These are phyloP conservation scores for Candida tropicalis DNA, from an alignment of 1,139 yeast species.

Conservation along the genomic window DNA sequence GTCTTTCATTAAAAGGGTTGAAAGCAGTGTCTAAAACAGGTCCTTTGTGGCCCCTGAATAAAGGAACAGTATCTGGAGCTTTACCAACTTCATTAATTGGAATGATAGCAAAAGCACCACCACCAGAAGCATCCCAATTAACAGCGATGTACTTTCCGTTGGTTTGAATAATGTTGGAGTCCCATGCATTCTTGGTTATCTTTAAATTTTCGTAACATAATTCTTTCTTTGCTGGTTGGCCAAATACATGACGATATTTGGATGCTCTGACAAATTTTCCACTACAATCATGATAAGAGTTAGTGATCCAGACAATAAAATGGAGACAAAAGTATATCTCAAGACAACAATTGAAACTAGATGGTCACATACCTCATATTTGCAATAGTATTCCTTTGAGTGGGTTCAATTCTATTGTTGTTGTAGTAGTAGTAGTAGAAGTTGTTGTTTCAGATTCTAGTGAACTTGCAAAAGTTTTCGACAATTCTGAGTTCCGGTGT, in stretches of 20 bases:
- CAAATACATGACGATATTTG: constrained; percentile 93
- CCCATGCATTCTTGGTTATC: constrained; percentile 93
- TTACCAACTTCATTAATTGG: constrained; percentile 90
- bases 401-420: too few relatives aligned
- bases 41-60: constrained; percentile 95
- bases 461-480: too few relatives aligned
- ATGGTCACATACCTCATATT: too few relatives aligned
- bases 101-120: constrained; percentile 94
- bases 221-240: constrained; percentile 88
- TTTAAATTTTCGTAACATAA: constrained; percentile 84
- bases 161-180: constrained; percentile 76
- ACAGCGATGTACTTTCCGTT: constrained; percentile 86
- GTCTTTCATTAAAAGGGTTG: constrained; percentile 81
- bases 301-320: not conserved
- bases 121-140: constrained; percentile 95
- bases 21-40: constrained; percentile 93
- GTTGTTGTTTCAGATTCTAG: too few relatives aligned
- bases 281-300: constrained; percentile 37
- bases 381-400: too few relatives aligned
- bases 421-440: too few relatives aligned
- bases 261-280: constrained; percentile 96
- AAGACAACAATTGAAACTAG: too few relatives aligned
- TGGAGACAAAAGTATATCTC: too few relatives aligned
- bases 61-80: constrained; percentile 89
- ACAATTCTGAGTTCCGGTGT: too few relatives aligned